Base-by-base conservation (phyloP, 139 green algal genomes). In the Mesotaenium endlicherianum region DNA sequence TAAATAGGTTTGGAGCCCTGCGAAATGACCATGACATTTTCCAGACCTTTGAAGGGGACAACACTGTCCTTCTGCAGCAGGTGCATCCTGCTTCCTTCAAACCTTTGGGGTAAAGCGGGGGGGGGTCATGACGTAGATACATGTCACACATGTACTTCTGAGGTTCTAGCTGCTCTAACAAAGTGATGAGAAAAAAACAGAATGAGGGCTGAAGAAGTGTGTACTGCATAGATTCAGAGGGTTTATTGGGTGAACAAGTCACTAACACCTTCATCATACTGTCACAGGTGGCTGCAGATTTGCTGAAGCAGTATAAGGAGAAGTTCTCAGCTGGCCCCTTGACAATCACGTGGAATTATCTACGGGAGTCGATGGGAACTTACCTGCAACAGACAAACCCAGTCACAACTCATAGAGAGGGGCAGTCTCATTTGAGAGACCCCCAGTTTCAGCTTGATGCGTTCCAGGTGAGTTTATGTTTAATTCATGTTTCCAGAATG, bases 21-120 rank as follows among this genome's bases (percentile, higher is more conserved):
- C 75, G 83, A 14, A 86, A 88, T 40, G 83, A 88, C 60, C 83
- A 88, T 49, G 83, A 88, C 78, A 86, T 88, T 30, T 88, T 88
- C 58, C 76, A 68, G 41, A 88, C 83, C 31, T 88, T 88, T 43
- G 83, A 88, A 67, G 83, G 83, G 2, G 83, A 88, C 78, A 88
- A 88, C 83, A 88, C 83, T 47, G 83, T 88, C 31, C 77, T 88
- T 1, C 70, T 86, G 67, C 83, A 88, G 59, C 83, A 88, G 77
- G 82, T 85, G 43, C 34, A n/a, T 42, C 11, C 11, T 14, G 41
- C 60, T n/a, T n/a, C n/a, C n/a, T n/a, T n/a, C n/a, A n/a, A n/a
- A n/a, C n/a, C n/a, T n/a, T n/a, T n/a, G n/a, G n/a, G n/a, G n/a
- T n/a, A n/a, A n/a, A n/a, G n/a, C n/a, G n/a, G n/a, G n/a, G n/a